A percentile compares a stretch with the other conserved stretches of the same genome.
These are phyloP conservation scores for Citrus trifoliata DNA, from an alignment of 345 rosid genomes.

Conservation along the genomic window DNA sequence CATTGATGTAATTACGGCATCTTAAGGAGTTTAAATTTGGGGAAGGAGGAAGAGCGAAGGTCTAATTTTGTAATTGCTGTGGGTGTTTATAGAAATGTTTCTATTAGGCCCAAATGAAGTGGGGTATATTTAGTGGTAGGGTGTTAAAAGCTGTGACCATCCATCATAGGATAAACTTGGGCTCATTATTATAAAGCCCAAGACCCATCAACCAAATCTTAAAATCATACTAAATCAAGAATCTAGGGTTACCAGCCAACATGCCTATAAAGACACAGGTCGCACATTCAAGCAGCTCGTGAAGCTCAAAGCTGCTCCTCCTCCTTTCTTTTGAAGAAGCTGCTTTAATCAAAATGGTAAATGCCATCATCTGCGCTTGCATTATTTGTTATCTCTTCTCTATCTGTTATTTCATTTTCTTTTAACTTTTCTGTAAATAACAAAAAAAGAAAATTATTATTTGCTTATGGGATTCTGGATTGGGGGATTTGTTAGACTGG, in stretches of 20 bases:
- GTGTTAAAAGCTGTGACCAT: no score
- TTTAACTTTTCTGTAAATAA: neutral
- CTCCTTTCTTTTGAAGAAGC: neutral
- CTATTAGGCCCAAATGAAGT: no score
- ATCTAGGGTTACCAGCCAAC: neutral
- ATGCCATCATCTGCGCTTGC: neutral
- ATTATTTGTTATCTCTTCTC: neutral
- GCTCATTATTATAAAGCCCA: neutral
- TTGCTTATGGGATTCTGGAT: neutral
- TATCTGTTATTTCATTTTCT: neutral
- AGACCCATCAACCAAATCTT: neutral
- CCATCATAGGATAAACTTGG: neutral
- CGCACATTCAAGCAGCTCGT: neutral
- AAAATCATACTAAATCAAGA: neutral
- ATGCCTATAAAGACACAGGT: no score
- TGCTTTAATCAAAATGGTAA: neutral
- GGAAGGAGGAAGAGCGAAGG: no score
- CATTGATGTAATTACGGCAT: no score
- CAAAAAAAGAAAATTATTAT: neutral
- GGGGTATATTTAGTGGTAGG: no score
- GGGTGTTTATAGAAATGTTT: no score
- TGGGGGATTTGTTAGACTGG: neutral
- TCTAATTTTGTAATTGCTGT: no score
- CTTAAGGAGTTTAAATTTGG: no score
- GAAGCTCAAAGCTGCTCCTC: no score